Base-by-base conservation (phyloP, 2,329 filamentous ascomycete species). In the Chrysosporium queenslandicum region DNA sequence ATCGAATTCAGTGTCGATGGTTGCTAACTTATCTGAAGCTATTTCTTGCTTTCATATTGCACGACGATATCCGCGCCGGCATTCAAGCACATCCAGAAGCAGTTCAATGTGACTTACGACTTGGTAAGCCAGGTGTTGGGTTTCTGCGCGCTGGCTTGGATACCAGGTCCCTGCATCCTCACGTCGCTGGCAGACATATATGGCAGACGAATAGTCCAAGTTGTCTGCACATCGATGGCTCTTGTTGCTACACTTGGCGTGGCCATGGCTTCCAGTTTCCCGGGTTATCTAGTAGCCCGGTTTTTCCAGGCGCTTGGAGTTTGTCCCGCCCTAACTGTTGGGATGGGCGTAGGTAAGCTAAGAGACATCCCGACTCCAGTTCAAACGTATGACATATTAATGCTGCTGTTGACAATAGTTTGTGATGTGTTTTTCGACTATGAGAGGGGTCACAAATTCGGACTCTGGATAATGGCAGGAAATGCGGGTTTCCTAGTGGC, bases 221-320 rank as follows among this genome's bases (percentile, higher is more conserved):
- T 80, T 25, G 50, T 71, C 20, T 69, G 71, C 3, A 74, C 72
- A 0, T 16, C 63, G 4, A 67, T 74, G 46, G 69, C 73, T 2
- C 60, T 75, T 16, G 61, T 64, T 4, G 64, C 72, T 0, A 74
- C 71, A 0, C 63, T 73, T 21, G 70, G 71, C 2, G 68, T 68
- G 9, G 72, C 70, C 3, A 60, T 65, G 55, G 72, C 66, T 59
- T 61, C 63, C 25, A 64, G 53, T 3, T 77, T 77, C 59, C 58
- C 62, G 1, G 71, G 71, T 0, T 80, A 80, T 61, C 78, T 81
- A 75, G 73, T 74, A n/a, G 76, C 75, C 1, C 66, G 78, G 2
- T 79, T 80, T 59, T 78, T 80, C 59, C 77, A 81, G 59, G 78
- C 78, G 0, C 67, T 80, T 8, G 77, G 77, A 0, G 75, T 77